Conservation (phyloP, 169 alveolate species). For the Cryptosporidium sp. region DNA sequence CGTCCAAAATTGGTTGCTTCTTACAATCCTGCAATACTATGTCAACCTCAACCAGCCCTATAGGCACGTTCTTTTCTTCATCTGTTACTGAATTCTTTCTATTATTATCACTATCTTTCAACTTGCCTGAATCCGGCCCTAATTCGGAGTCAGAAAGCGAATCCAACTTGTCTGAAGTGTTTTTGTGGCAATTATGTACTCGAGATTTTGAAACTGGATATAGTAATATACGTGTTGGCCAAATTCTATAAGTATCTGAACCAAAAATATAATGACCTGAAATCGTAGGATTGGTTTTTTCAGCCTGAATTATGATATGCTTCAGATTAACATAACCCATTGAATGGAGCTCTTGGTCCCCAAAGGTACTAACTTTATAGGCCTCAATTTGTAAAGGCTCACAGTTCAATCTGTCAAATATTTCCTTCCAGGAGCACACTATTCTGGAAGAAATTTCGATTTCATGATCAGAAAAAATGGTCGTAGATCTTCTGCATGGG, state of each 20-base stretch:
- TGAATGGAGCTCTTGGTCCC: constrained; percentile 54
- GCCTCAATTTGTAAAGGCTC: constrained; percentile 62
- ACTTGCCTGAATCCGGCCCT: background rate
- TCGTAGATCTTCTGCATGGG: constrained; percentile 72
- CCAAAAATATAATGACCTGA: constrained; percentile 40
- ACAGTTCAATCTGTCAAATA: constrained; percentile 39
- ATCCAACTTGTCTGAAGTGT: background rate
- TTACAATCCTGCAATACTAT: constrained; percentile 48
- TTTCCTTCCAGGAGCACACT: constrained; percentile 42
- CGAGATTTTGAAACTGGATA: constrained; percentile 7
- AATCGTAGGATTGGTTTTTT: constrained; percentile 21
- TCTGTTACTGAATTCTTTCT: background rate
- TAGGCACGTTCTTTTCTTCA: constrained; percentile 21
- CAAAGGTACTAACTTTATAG: constrained; percentile 40
- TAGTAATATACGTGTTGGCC: constrained; percentile 71
- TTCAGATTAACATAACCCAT: constrained; percentile 32
- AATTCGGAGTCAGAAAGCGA: background rate
- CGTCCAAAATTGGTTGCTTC: constrained; percentile 20
- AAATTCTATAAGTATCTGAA: constrained; percentile 29
- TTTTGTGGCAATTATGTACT: background rate
- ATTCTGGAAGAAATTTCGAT: constrained; percentile 51
- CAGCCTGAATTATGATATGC: constrained; percentile 62
- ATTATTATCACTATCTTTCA: background rate
- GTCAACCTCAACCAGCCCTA: constrained; percentile 59
- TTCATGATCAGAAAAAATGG: constrained; percentile 21